Evolutionary conservation across 1,284 basidiomycete species (phyloP), one percentile per base, ranked within the genome.

Genomic region (Tetrapyrgos nigripes): DNA sequence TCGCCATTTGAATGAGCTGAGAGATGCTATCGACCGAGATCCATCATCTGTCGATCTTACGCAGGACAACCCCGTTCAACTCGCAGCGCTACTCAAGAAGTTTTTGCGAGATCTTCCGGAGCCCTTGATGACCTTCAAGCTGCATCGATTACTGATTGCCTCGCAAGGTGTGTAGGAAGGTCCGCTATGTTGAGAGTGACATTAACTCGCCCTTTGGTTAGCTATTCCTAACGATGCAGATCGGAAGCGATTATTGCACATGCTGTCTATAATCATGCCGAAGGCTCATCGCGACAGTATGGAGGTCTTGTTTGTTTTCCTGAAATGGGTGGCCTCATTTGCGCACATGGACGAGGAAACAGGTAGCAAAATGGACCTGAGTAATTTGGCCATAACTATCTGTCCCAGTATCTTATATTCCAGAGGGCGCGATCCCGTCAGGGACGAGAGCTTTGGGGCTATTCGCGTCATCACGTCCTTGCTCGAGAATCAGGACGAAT

Each of bases 251-350:
- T 86, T 92, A 68, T 81, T 99, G 50, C 96, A 98, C 74, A 84
- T 97, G 67, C 82, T 97, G 17, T 90, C 91, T 48, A 81, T 97
- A 58, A 81, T 99, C 3, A 80, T 99, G 66, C 97, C 97, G 14
- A 96, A 94, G 76, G 86, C 88, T 57, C 95, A 99, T 72, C 88
- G 97, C 62, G 97, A 99, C 74, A 98, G 96, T 26, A 88, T 98
- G 86, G 97, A 99, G 76, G 95, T 98, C 49, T 79, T 99, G 46
- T 98, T 98, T 70, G 96, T 98, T 19, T 99, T 99, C 79, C 83
- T 99, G 66, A 97, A 97, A 75, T 99, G 97, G 97, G 97, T 99
- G 2, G 97, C 97, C 4, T 97, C 95, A 4, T 99, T 99, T 74
- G 96, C 97, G 47, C 96, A 99, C 76, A 88, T 97, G 76, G 97